Percentiles rank a stretch among this genome's conserved stretches.
Conservation (phyloP, 331 rosid genomes). For the Quercus tomentella region DNA sequence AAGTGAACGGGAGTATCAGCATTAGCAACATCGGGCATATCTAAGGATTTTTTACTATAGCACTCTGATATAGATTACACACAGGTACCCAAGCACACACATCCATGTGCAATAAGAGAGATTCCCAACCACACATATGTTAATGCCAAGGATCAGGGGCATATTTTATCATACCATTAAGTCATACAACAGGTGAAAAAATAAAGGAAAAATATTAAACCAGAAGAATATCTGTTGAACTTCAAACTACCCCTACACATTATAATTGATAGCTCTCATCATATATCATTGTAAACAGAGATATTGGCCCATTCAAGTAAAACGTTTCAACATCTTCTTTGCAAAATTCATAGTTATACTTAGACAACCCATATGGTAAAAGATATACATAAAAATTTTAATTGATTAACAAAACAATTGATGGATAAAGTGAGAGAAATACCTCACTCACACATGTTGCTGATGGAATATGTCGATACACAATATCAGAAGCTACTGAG, state of each 20-base stretch:
- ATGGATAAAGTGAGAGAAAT: slow-evolving; percentile 17
- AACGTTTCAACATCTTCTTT: background rate
- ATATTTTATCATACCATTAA: background rate
- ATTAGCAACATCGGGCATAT: slow-evolving; percentile 4
- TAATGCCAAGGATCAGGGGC: background rate
- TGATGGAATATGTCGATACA: slow-evolving; percentile 73
- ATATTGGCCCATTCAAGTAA: background rate
- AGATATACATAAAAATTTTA: background rate
- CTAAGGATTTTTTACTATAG: background rate
- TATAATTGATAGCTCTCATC: too few relatives aligned
- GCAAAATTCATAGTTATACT: background rate
- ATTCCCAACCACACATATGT: background rate
- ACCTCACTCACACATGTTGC: slow-evolving; percentile 98
- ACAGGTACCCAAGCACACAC: background rate
- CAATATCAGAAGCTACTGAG: slow-evolving; percentile 82
- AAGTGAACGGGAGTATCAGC: slow-evolving; percentile 22
- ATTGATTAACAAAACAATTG: slow-evolving; percentile 1
- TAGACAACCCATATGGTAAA: background rate
- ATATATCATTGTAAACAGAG: background rate
- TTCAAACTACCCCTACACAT: background rate
- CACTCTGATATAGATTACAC: background rate
- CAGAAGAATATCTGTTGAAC: background rate
- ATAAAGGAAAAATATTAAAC: background rate
- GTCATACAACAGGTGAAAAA: background rate
- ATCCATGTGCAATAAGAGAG: background rate